Base-by-base conservation (phyloP, 2,329 filamentous ascomycete species). In the Penicillium sclerotiorum region DNA sequence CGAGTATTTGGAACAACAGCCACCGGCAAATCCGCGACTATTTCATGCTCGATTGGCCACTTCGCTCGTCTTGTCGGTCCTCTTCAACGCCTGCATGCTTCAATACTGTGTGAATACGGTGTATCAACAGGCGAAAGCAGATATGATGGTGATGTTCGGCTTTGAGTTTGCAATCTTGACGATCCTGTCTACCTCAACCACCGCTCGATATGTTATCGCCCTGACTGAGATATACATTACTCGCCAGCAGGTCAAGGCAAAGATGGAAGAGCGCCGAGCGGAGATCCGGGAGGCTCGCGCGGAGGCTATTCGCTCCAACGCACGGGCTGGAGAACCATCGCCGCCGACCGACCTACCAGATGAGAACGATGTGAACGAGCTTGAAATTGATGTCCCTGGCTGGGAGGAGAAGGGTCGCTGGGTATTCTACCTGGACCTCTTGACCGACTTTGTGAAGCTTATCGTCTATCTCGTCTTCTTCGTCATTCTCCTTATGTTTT, bases 61-160 rank as follows among this genome's bases (percentile, higher is more conserved):
- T 42, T 96, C 92, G 36, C 79, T 99, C 39, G 65, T 88, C 1
- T 72, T 96, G 45, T 93, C 92, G 56, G 80, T 95, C 50, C 60
- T 84, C 13, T 96, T 95, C 73, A 49, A 96, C 66, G 69, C 85
- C 20, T 87, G 81, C 67, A 85, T 99, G 73, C 84, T 96, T 57
- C 81, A 80, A 41, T 96, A 96, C 69, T 87, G 88, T 50, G 80
- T 95, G 53, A 83, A 85, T 22, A 90, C 88, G 0, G 92, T 97
- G 25, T 85, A 96, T 42, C 85, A 89, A 50, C 86, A 95, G 67
- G 90, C 93, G 2, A 82, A 88, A n/a, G 91, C 93, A 0, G 94
- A 95, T 51, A 97, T 99, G 89, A 99, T 97, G 91, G 91, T 99
- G 56, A 97, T 99, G 91, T 99, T 99, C 65, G 85, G 95, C 5